phyloP scores from a whole-genome alignment of 345 rosid species.

The Salix suchowensis region DNA sequence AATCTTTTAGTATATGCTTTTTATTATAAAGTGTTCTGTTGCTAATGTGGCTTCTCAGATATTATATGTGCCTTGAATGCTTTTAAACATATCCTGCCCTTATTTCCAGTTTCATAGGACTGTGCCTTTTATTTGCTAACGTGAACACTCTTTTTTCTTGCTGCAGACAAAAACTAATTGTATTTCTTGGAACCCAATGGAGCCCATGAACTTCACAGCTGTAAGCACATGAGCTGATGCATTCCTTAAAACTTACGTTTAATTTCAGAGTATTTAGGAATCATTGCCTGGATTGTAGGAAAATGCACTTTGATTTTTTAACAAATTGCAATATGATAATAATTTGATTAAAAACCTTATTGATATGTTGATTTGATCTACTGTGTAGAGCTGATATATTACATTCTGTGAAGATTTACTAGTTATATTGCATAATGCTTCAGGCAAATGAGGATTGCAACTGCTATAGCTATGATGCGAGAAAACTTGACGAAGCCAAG shows the following conservation, averaged over 20 bases:
- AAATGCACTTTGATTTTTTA: neutral
- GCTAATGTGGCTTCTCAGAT: neutral
- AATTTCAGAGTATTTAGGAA: neutral
- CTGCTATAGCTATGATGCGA: slow-evolving; percentile 85
- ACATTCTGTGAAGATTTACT: neutral
- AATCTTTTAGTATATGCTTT: neutral
- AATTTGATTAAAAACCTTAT: neutral
- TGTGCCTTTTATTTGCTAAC: neutral
- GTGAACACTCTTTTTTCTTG: slow-evolving; percentile 2
- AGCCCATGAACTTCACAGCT: slow-evolving; percentile 95
- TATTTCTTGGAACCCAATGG: slow-evolving; percentile 96
- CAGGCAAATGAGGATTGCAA: slow-evolving; percentile 98
- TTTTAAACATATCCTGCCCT: neutral
- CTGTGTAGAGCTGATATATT: neutral
- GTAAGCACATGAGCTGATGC: slow-evolving; percentile 45
- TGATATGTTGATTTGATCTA: neutral
- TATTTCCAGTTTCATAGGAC: neutral
- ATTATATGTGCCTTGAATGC: neutral
- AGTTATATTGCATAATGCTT: slow-evolving; percentile 7
- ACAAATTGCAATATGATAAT: neutral
- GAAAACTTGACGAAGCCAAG: slow-evolving; percentile 83
- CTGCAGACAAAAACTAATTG: slow-evolving; percentile 85
- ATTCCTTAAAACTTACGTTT: neutral
- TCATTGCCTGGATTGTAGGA: neutral
- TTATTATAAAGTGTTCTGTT: neutral